A percentile compares a stretch with the other conserved stretches of the same genome.
These are phyloP conservation scores for Rhizopogon vulgaris DNA, from an alignment of 768 basidiomycete genomes.

Conservation along the genomic window DNA sequence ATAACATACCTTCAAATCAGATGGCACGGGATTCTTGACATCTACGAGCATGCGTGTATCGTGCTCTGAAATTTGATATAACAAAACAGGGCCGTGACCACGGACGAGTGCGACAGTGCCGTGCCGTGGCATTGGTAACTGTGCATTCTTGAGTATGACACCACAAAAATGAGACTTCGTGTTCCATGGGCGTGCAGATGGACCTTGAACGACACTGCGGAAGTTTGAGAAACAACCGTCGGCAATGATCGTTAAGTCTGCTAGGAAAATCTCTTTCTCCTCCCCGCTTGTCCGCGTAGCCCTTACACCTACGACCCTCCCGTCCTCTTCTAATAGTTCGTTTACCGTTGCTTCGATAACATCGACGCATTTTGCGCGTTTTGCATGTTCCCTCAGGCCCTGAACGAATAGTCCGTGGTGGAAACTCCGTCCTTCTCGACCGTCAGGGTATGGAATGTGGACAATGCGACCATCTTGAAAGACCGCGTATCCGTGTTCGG, in stretches of 20 bases:
- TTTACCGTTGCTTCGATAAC: conserved; percentile 82
- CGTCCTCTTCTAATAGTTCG: conserved; percentile 59
- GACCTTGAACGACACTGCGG: conserved; percentile 59
- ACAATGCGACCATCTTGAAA: conserved; percentile 56
- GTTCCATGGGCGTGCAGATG: conserved; percentile 38
- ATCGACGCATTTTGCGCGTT: conserved; percentile 56
- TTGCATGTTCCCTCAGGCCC: conserved; percentile 64
- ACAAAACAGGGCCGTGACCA: conserved; percentile 78
- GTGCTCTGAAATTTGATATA: conserved; percentile 86
- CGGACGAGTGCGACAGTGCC: conserved; percentile 82
- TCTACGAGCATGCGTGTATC: conserved; percentile 95
- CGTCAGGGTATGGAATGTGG: conserved; percentile 82
- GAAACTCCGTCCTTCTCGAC: conserved; percentile 74
- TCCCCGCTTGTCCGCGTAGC: conserved; percentile 36
- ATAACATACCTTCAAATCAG: conserved; percentile 61
- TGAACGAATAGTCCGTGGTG: conserved; percentile 92
- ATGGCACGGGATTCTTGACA: conserved; percentile 76
- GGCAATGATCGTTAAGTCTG: conserved; percentile 80
- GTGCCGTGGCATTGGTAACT: conserved; percentile 66
- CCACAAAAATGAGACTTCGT: conserved; percentile 83
- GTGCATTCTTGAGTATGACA: conserved; percentile 70
- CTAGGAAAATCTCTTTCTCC: conserved; percentile 53
- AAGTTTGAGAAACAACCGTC: conserved; percentile 97
- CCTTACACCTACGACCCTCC: conserved; percentile 60
- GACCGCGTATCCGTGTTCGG: conserved; percentile 83